phyloP scores from a whole-genome alignment of 148 eudicot species.

The Limonium bicolor region DNA sequence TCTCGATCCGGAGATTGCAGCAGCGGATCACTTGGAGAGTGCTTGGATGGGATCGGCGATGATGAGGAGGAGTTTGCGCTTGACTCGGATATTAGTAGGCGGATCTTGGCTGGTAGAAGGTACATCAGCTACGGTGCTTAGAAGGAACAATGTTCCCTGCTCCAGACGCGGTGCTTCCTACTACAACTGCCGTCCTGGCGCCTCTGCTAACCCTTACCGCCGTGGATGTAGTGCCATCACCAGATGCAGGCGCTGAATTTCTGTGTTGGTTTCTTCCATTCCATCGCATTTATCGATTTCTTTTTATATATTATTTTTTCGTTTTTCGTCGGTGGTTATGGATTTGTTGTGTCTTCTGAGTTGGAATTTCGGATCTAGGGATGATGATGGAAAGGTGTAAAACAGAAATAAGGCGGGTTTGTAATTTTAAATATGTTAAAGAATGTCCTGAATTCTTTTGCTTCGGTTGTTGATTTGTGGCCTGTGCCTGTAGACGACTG shows the following conservation, averaged over 20 bases:
- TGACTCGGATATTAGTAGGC: constrained; percentile 18
- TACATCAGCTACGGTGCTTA: constrained; percentile 50
- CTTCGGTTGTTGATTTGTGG: no score
- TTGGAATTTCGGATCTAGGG: neutral
- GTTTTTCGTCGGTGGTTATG: neutral
- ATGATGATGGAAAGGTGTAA: neutral
- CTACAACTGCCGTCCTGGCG: constrained; percentile 49
- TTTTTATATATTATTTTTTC: no score
- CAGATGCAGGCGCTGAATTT: constrained; percentile 29
- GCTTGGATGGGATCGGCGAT: constrained; percentile 14
- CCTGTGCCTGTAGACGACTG: no score
- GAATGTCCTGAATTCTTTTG: no score
- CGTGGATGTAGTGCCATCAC: constrained; percentile 60
- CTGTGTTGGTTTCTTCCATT: no score
- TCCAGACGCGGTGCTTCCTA: constrained; percentile 55
- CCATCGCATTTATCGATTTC: no score
- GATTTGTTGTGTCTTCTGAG: neutral
- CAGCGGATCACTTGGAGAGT: constrained; percentile 18
- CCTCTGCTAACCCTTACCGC: constrained; percentile 46
- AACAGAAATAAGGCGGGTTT: neutral
- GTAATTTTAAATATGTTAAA: no score
- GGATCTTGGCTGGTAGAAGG: constrained; percentile 8
- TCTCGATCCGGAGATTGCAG: constrained; percentile 9
- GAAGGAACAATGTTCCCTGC: constrained; percentile 40
- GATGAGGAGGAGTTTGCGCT: constrained; percentile 10